Conservation (phyloP, 768 basidiomycete genomes). For the Chlorophyllum brunneum region DNA sequence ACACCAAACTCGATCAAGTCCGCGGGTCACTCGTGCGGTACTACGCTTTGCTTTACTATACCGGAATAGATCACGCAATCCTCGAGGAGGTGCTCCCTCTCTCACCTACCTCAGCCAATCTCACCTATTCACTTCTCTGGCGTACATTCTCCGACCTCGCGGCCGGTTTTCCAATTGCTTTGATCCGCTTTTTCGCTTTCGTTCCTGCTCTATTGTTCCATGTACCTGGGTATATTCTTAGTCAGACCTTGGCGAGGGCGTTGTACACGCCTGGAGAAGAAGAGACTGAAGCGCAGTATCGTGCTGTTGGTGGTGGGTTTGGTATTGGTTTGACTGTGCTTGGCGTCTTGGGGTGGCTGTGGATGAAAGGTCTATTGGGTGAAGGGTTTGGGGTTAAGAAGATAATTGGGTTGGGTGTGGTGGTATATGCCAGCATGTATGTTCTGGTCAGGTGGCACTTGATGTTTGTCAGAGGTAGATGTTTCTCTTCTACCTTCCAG, state of each 20-base stretch:
- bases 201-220: conserved; percentile 46
- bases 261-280: conserved; percentile 50
- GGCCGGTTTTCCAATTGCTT: conserved; percentile 36
- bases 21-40: conserved; percentile 52
- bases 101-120: conserved; percentile 10
- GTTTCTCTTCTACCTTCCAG: background rate
- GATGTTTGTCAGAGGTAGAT: conserved; percentile 28
- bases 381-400: conserved; percentile 5
- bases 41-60: conserved; percentile 47
- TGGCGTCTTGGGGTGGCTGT: conserved; percentile 19
- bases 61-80: conserved; percentile 46
- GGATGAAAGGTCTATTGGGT: conserved; percentile 16
- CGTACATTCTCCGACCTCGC: conserved; percentile 26
- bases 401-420: conserved; percentile 16
- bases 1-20: conserved; percentile 16
- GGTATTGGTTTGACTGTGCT: conserved; percentile 30
- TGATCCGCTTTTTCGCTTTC: conserved; percentile 32
- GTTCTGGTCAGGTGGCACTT: conserved; percentile 44
- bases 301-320: conserved; percentile 55
- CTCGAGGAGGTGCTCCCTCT: conserved; percentile 28
- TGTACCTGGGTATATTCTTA: conserved; percentile 55
- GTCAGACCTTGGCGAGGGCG: conserved; percentile 36
- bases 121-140: conserved; percentile 23
- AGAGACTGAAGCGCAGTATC: conserved; percentile 70
- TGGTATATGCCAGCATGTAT: conserved; percentile 27